A percentile compares a stretch with the other conserved stretches of the same genome.
Conservation (phyloP, 2,329 filamentous ascomycete genomes). For the Proliferodiscus dingleyae region DNA sequence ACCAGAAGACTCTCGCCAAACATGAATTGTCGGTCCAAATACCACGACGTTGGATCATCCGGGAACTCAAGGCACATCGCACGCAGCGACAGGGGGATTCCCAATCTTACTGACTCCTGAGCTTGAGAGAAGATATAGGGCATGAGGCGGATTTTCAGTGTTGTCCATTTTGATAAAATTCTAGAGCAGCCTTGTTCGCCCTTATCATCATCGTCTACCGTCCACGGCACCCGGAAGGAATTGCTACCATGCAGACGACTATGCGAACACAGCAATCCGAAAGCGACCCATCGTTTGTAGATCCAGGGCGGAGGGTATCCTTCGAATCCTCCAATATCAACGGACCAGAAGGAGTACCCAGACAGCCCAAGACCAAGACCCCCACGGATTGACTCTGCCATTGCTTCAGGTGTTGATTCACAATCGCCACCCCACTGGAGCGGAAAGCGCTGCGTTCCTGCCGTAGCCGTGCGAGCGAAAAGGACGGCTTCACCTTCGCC, state of each 20-base stretch:
- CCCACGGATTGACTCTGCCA: slow-evolving; percentile 57
- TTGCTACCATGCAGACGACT: slow-evolving; percentile 54
- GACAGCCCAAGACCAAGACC: slow-evolving; percentile 52
- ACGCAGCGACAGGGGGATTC: slow-evolving; percentile 50
- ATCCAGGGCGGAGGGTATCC: slow-evolving; percentile 52
- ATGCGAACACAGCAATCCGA: slow-evolving; percentile 56
- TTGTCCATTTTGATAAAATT: slow-evolving; percentile 41
- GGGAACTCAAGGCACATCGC: slow-evolving; percentile 58
- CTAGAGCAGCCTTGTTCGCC: slow-evolving; percentile 44
- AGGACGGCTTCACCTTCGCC: slow-evolving; percentile 49
- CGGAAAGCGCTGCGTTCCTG: slow-evolving; percentile 55
- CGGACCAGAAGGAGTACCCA: slow-evolving; percentile 57
- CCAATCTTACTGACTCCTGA: slow-evolving; percentile 42
- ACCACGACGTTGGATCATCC: slow-evolving; percentile 52
- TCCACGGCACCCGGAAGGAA: slow-evolving; percentile 60
- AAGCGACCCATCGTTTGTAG: slow-evolving; percentile 62
- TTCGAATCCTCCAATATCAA: slow-evolving; percentile 60
- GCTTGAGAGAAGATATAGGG: slow-evolving; percentile 53
- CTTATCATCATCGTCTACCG: slow-evolving; percentile 50
- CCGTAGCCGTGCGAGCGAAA: slow-evolving; percentile 54
- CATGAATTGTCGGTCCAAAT: slow-evolving; percentile 57
- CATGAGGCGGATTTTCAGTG: slow-evolving; percentile 50
- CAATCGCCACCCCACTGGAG: slow-evolving; percentile 60
- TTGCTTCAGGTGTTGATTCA: slow-evolving; percentile 57
- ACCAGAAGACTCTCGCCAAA: slow-evolving; percentile 52